A percentile compares a stretch with the other conserved stretches of the same genome.
phyloP scores from a whole-genome alignment of 1,284 basidiomycete genomes.

The Trichosporon sp. region DNA sequence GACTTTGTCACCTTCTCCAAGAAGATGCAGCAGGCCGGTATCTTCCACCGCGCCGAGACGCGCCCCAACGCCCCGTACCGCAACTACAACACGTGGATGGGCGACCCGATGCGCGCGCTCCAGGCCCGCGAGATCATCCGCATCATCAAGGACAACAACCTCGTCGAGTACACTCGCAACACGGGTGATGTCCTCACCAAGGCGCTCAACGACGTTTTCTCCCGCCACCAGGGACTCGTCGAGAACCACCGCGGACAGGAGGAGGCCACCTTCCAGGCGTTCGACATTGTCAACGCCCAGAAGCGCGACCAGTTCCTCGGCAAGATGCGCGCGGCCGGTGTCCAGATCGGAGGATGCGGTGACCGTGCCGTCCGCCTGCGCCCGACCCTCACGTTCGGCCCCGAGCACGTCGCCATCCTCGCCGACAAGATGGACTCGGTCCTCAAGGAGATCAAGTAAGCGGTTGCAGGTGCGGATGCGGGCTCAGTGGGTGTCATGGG shows the following conservation, averaged over 20 bases:
- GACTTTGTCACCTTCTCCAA: conserved; percentile 56
- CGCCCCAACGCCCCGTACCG: conserved; percentile 52
- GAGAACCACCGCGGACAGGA: conserved; percentile 50
- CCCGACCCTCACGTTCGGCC: conserved; percentile 53
- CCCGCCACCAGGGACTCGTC: conserved; percentile 28
- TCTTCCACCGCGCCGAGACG: conserved; percentile 53
- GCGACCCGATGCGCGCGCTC: conserved; percentile 52
- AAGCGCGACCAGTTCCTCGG: conserved; percentile 49
- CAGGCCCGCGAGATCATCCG: conserved; percentile 53
- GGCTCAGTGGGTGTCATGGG: no score
- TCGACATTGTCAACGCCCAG: conserved; percentile 47
- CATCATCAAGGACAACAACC: conserved; percentile 47
- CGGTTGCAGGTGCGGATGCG: no score
- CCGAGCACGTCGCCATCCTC: conserved; percentile 49
- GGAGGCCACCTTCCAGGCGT: conserved; percentile 53
- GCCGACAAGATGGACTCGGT: conserved; percentile 39
- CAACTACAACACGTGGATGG: conserved; percentile 48
- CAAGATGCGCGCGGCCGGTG: conserved; percentile 49
- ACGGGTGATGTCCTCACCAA: conserved; percentile 46
- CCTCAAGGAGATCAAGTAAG: conserved; percentile 28
- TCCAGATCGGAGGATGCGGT: conserved; percentile 41
- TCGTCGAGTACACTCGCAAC: conserved; percentile 44
- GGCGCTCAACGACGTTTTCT: conserved; percentile 36
- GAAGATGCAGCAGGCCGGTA: conserved; percentile 52
- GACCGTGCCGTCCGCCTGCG: conserved; percentile 50